Conservation (phyloP, 1,284 basidiomycete species). For the Boletus smithii region DNA sequence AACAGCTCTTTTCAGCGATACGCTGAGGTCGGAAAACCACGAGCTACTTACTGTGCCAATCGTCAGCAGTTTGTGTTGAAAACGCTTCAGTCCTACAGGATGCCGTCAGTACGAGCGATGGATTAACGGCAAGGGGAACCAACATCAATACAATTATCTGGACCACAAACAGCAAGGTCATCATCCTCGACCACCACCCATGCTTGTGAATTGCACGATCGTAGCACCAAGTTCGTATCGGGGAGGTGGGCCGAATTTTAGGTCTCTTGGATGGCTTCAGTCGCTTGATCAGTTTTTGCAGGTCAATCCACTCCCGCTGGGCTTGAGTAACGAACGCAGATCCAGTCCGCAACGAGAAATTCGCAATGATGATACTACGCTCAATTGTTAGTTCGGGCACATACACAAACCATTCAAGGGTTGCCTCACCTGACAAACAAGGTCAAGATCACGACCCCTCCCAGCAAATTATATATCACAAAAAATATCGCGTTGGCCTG, state of each 20-base stretch:
- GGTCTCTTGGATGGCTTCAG: conserved; percentile 87
- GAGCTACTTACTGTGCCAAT: conserved; percentile 61
- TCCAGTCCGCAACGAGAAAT: conserved; percentile 86
- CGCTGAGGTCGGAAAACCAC: neutral
- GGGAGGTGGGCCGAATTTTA: conserved; percentile 51
- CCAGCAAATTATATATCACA: conserved; percentile 90
- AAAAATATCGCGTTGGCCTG: conserved; percentile 91
- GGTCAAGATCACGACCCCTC: conserved; percentile 86
- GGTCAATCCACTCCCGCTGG: conserved; percentile 95
- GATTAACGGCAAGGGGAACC: conserved; percentile 29
- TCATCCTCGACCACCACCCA: conserved; percentile 87
- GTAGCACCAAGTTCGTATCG: conserved; percentile 83
- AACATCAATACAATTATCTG: conserved; percentile 87
- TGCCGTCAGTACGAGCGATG: neutral
- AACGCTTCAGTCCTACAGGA: conserved; percentile 75
- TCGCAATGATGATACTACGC: conserved; percentile 88
- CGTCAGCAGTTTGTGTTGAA: conserved; percentile 52
- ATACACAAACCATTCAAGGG: neutral
- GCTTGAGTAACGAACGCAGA: conserved; percentile 80
- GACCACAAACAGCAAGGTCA: conserved; percentile 81
- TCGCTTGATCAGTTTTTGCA: conserved; percentile 84
- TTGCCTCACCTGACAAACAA: conserved; percentile 76
- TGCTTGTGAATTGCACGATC: conserved; percentile 88
- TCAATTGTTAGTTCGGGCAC: conserved; percentile 3
- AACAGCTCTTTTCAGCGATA: conserved; percentile 8